Conservation (phyloP, 305 asterid species). For the Striga hermonthica region DNA sequence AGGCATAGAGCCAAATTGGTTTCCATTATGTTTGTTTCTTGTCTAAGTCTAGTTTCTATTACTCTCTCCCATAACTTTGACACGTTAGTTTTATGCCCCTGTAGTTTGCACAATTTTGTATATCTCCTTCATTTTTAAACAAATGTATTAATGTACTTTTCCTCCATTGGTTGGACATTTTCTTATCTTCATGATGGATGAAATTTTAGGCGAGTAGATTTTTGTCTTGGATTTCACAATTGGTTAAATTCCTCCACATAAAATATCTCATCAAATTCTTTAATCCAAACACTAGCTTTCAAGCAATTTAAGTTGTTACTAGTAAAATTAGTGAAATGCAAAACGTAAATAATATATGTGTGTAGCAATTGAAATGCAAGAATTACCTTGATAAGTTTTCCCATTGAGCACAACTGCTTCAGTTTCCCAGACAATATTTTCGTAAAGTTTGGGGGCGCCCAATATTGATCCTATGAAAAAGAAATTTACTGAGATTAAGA, state of each 20-base stretch:
- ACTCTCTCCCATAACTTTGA: too few species aligned
- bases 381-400: slow-evolving; percentile 56
- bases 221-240: background rate
- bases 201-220: background rate
- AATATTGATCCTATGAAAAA: slow-evolving; percentile 45
- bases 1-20: too few species aligned
- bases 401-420: slow-evolving; percentile 55
- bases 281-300: background rate
- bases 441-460: slow-evolving; percentile 70
- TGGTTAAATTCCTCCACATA: background rate
- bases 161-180: too few species aligned
- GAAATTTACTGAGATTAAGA: slow-evolving; percentile 17
- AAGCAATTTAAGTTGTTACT: slow-evolving; percentile 1
- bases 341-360: background rate
- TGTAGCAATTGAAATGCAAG: slow-evolving; percentile 20
- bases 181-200: background rate
- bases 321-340: slow-evolving; percentile 6
- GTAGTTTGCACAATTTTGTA: too few species aligned
- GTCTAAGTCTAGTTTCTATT: too few species aligned
- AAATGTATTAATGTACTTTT: too few species aligned
- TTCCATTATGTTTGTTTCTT: too few species aligned
- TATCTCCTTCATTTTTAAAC: too few species aligned
- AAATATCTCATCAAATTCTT: background rate
- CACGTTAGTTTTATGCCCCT: too few species aligned
- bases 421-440: slow-evolving; percentile 53